Evolutionary conservation across 2,329 filamentous ascomycete genomes (phyloP).

Genomic region (Beauveria pseudobassiana): DNA sequence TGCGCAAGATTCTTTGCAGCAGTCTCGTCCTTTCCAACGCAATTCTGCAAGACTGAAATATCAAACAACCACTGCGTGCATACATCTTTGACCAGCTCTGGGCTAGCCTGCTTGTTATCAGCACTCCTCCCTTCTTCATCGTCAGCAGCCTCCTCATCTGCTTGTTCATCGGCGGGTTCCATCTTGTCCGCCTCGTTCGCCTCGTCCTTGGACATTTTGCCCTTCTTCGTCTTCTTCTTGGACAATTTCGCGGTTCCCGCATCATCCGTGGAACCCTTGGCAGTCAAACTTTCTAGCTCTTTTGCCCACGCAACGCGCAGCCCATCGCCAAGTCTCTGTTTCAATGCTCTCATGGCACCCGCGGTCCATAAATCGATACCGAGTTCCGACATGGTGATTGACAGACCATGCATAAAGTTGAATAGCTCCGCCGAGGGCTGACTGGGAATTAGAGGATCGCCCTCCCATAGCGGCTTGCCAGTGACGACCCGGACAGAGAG

Average conservation of each 20-base stretch:
- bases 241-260: neutral
- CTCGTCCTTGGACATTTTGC: constrained; percentile 12
- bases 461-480: constrained; percentile 72
- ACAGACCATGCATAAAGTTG: constrained; percentile 59
- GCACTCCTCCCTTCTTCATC: neutral
- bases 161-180: constrained; percentile 4
- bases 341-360: constrained; percentile 55
- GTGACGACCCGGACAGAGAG: constrained; percentile 42
- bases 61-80: constrained; percentile 57
- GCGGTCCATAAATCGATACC: constrained; percentile 80
- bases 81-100: constrained; percentile 36
- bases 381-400: constrained; percentile 57
- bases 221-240: constrained; percentile 13
- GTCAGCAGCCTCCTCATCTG: constrained; percentile 6
- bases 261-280: constrained; percentile 14
- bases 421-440: constrained; percentile 73
- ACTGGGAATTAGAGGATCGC: constrained; percentile 62
- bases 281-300: constrained; percentile 27
- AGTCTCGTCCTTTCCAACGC: constrained; percentile 28
- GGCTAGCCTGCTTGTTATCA: neutral
- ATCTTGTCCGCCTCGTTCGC: constrained; percentile 12
- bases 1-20: constrained; percentile 28
- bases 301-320: constrained; percentile 43
- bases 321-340: constrained; percentile 43
- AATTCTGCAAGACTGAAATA: constrained; percentile 40